phyloP scores from a whole-genome alignment of 2,329 filamentous ascomycete species.

The Juglanconis sp. region DNA sequence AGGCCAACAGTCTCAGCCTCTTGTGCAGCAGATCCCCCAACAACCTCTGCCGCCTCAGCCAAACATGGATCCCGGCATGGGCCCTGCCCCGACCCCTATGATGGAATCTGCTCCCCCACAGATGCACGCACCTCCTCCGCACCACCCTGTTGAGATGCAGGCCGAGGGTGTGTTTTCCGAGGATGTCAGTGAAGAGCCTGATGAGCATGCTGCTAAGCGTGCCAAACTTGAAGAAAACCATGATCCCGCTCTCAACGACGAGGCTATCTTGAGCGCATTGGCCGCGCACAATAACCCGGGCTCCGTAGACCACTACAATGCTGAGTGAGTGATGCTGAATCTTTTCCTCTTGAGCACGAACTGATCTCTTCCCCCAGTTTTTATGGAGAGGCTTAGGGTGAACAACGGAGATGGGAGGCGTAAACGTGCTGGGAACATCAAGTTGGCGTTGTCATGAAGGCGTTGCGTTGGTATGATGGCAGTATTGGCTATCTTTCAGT shows the following conservation, averaged over 20 bases:
- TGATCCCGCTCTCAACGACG: slow-evolving; percentile 40
- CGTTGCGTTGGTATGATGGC: slow-evolving; percentile 10
- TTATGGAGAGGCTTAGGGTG: slow-evolving; percentile 13
- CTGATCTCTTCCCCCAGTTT: slow-evolving; percentile 7
- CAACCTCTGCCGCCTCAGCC: slow-evolving; percentile 18
- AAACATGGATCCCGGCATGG: slow-evolving; percentile 17
- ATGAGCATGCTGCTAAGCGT: slow-evolving; percentile 39
- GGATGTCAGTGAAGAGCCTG: slow-evolving; percentile 19
- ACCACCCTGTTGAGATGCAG: slow-evolving; percentile 28
- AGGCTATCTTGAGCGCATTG: slow-evolving; percentile 44
- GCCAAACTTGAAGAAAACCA: slow-evolving; percentile 35
- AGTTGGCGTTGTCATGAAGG: not conserved
- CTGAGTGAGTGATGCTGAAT: slow-evolving; percentile 36
- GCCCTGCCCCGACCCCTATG: slow-evolving; percentile 14
- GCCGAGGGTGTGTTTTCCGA: slow-evolving; percentile 20
- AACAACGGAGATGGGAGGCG: not conserved
- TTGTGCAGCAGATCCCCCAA: slow-evolving; percentile 10
- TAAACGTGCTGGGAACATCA: not conserved
- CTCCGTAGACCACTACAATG: slow-evolving; percentile 35
- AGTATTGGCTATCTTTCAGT: not conserved
- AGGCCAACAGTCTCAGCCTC: slow-evolving; percentile 2
- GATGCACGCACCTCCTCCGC: slow-evolving; percentile 21
- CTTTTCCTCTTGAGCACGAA: not conserved
- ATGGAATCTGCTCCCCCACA: slow-evolving; percentile 20
- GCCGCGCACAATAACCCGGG: slow-evolving; percentile 40